Evolutionary conservation across 768 basidiomycete species (phyloP).

Genomic region (Pholiota microspora): DNA sequence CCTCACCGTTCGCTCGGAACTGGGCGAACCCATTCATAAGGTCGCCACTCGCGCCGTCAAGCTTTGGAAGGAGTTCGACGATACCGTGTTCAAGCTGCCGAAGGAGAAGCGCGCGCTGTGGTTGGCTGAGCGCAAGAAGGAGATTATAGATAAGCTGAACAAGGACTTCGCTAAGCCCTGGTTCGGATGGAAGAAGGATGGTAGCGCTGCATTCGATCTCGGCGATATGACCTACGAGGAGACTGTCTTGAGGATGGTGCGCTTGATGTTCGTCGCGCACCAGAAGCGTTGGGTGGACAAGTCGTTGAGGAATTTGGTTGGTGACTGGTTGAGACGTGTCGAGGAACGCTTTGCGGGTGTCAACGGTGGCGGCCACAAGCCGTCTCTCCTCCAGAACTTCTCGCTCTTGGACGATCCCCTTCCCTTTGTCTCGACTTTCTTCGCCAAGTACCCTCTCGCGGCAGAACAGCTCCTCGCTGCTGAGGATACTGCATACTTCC

Average conservation of each 20-base stretch:
- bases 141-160: conserved; percentile 91
- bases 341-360: conserved; percentile 95
- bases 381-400: conserved; percentile 85
- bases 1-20: conserved; percentile 94
- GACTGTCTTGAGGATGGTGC: conserved; percentile 84
- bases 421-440: conserved; percentile 78
- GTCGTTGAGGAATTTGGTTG: conserved; percentile 88
- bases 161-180: conserved; percentile 94
- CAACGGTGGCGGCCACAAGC: conserved; percentile 69
- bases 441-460: conserved; percentile 80
- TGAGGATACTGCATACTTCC: conserved; percentile 94
- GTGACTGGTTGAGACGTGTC: conserved; percentile 95
- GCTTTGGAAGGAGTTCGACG: conserved; percentile 98
- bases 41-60: conserved; percentile 96
- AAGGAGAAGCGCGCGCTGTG: conserved; percentile 93
- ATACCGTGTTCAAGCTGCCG: conserved; percentile 91
- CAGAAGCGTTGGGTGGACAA: conserved; percentile 92
- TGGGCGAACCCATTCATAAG: conserved; percentile 99
- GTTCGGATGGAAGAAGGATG: conserved; percentile 98
- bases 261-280: conserved; percentile 92
- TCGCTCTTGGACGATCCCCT: conserved; percentile 78
- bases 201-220: conserved; percentile 76
- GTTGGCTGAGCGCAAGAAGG: conserved; percentile 83
- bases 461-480: conserved; percentile 84
- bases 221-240: conserved; percentile 99